Percentiles rank a stretch among this genome's conserved stretches.
Evolutionary conservation across 1,284 basidiomycete genomes (phyloP).

Genomic region (Inonotus hispidus): DNA sequence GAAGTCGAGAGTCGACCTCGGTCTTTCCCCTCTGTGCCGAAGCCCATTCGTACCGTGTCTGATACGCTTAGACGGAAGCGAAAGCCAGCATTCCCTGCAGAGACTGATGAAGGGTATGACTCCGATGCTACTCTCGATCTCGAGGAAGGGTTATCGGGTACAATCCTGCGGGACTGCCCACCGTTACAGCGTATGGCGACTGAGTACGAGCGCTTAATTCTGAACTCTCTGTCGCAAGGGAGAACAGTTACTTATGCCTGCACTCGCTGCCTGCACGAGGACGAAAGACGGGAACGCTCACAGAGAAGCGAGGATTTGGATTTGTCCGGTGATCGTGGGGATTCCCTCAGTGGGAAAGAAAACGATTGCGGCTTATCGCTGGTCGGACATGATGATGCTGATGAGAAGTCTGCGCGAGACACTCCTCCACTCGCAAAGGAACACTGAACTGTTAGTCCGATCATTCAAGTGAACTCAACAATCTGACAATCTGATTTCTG

Average conservation of each 20-base stretch:
- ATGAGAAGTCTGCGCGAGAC: no score
- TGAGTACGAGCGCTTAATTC: neutral
- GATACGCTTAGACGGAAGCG: neutral
- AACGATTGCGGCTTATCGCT: neutral
- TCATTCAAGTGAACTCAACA: no score
- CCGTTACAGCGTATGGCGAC: slow-evolving; percentile 6
- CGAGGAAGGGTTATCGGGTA: neutral
- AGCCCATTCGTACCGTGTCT: neutral
- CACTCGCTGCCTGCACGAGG: neutral
- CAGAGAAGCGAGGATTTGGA: neutral
- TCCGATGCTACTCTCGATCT: slow-evolving; percentile 7
- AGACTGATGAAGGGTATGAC: neutral
- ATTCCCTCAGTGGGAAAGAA: no score
- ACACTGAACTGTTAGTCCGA: no score
- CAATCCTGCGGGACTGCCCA: neutral
- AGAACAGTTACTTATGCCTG: neutral
- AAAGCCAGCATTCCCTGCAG: neutral
- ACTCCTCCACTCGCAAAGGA: no score
- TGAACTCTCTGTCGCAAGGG: neutral
- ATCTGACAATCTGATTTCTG: no score
- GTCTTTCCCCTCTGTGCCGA: neutral
- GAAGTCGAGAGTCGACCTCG: neutral
- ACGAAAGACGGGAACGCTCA: neutral
- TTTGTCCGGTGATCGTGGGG: neutral
- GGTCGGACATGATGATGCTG: neutral